Evolutionary conservation across 2,329 filamentous ascomycete genomes (phyloP), one percentile per base, ranked within the genome.

Genomic region (Biscogniauxia marginata): DNA sequence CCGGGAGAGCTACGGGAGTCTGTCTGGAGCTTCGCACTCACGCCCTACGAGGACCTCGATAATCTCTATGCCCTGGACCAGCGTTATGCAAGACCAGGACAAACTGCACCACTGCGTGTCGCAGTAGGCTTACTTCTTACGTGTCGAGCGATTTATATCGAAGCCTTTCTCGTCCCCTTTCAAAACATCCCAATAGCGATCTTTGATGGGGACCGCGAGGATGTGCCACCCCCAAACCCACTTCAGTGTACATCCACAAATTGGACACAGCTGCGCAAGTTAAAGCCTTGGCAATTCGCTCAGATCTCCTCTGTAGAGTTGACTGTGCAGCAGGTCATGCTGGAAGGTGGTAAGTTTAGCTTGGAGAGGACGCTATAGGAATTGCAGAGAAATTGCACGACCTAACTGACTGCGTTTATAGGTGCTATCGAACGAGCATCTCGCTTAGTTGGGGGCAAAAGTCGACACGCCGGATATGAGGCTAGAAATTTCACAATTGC

Each of bases 281-380:
- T 70, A 39, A 61, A 57, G n/a, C 57, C 52, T 16, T 70, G 67
- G 67, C 67, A 69, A 48, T 64, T 67, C 45, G 67, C 65, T 8
- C 63, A 66, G 22, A 58, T 70, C 49, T 57, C 60, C 2, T 66
- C 64, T 3, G 60, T 67, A 6, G 62, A 67, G 18, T 55, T 67
- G 43, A 64, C 53, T 4, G 59, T 65, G 4, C 61, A 65, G 49
- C 66, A 70, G 22, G 59, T 50, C 49, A 56, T 34, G 45, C 52
- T 70, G 7, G 67, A 70, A 60, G 63, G 63, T 24, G 63, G 67
- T 68, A 65, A 23, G 65, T 55, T 23, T 51, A 47, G 19, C 7
- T 21, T 5, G 19, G 22, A 46, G 3, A 19, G 11, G 2, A 9
- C 3, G 25, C 5, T 19, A 16, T 24, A 16, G n/a, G 2, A 49